phyloP scores from a whole-genome alignment of 306 rosid genomes.

The Trifolium subterraneum region DNA sequence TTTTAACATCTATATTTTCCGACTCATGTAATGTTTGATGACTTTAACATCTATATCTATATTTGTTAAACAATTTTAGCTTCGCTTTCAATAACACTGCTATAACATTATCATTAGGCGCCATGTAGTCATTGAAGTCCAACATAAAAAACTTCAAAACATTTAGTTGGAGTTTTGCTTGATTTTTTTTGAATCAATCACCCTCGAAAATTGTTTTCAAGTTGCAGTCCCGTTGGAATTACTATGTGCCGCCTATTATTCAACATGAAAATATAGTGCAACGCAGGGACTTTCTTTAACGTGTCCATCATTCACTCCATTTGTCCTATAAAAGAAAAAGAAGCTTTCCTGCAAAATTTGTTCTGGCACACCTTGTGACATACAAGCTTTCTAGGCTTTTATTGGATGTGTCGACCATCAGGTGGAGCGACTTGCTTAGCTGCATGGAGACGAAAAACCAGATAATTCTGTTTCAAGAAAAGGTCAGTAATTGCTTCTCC shows the following conservation, averaged over 20 bases:
- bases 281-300: too few species aligned
- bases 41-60: neutral
- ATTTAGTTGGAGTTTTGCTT: slow-evolving; percentile 46
- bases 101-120: neutral
- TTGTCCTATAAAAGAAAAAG: too few species aligned
- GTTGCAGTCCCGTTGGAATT: slow-evolving; percentile 23
- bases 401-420: neutral
- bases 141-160: too few species aligned
- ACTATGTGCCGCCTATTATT: slow-evolving; percentile 44
- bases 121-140: too few species aligned
- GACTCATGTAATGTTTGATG: too few species aligned
- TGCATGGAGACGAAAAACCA: slow-evolving; percentile 17
- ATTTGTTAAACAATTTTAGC: slow-evolving; percentile 14
- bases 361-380: slow-evolving; percentile 1
- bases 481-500: slow-evolving; percentile 1
- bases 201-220: slow-evolving; percentile 53
- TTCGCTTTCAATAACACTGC: slow-evolving; percentile 1
- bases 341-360: neutral
- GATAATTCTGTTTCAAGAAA: slow-evolving; percentile 41
- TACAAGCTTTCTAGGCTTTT: neutral
- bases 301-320: too few species aligned
- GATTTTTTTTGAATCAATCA: slow-evolving; percentile 63
- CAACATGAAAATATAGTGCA: too few species aligned
- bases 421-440: neutral
- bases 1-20: too few species aligned